Evolutionary conservation across 495 filamentous ascomycete species (phyloP).

Genomic region (Glarea lozoyensis): DNA sequence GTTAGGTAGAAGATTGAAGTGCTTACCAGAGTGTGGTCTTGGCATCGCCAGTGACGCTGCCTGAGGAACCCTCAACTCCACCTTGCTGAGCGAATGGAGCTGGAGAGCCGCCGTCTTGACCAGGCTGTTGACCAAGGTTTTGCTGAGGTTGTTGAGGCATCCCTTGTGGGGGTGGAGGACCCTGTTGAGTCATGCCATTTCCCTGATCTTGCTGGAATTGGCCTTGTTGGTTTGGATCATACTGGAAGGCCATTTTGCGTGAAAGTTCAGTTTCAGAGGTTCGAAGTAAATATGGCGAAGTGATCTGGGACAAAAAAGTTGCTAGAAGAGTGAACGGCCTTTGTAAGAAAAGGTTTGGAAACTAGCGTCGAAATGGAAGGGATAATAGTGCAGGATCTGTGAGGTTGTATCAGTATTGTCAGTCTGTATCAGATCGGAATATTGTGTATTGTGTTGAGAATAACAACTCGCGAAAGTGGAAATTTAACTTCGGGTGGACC

Average conservation of each 20-base stretch:
- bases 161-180: constrained; percentile 10
- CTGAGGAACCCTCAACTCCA: constrained; percentile 28
- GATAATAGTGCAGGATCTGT: too few relatives aligned
- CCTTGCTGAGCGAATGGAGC: constrained; percentile 24
- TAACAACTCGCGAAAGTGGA: too few relatives aligned
- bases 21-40: constrained; percentile 83
- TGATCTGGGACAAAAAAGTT: too few relatives aligned
- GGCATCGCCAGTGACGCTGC: constrained; percentile 46
- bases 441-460: too few relatives aligned
- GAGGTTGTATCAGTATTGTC: too few relatives aligned
- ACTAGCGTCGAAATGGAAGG: too few relatives aligned
- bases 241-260: constrained; percentile 13
- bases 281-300: not conserved
- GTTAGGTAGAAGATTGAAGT: constrained; percentile 7
- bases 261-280: not conserved
- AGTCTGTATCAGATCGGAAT: too few relatives aligned
- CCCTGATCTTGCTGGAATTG: constrained; percentile 17
- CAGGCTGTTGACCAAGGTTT: constrained; percentile 44
- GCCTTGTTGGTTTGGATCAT: constrained; percentile 18
- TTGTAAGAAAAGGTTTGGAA: too few relatives aligned
- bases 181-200: constrained; percentile 13
- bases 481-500: too few relatives aligned
- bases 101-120: constrained; percentile 30
- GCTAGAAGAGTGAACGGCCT: too few relatives aligned
- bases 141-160: constrained; percentile 51